Evolutionary conservation across 2,329 filamentous ascomycete species (phyloP).

Genomic region (Lecanosticta acicola): DNA sequence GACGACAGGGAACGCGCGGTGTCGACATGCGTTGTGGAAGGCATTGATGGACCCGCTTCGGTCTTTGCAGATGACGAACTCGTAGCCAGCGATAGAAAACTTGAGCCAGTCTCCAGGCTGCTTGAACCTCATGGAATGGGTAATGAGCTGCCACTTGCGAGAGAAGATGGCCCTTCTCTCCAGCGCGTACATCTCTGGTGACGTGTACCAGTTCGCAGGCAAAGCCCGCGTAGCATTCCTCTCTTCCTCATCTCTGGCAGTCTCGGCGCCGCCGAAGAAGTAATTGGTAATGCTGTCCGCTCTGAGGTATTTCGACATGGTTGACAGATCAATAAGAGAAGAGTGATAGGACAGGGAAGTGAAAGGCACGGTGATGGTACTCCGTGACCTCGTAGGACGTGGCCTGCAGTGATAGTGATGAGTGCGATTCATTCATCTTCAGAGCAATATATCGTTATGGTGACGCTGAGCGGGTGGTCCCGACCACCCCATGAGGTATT

Average conservation of each 20-base stretch:
- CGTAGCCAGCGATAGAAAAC: conserved; percentile 51
- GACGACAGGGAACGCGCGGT: conserved; percentile 56
- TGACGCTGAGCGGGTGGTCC: neutral
- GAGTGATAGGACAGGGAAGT: too few relatives aligned
- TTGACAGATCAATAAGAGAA: neutral
- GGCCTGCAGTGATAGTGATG: neutral
- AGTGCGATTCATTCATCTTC: neutral
- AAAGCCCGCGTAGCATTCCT: conserved; percentile 35
- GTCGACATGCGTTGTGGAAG: conserved; percentile 60
- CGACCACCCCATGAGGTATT: conserved; percentile 1
- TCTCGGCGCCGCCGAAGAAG: conserved; percentile 32
- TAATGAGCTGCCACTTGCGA: conserved; percentile 33
- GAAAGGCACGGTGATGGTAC: too few relatives aligned
- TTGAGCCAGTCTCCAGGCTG: conserved; percentile 37
- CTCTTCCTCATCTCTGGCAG: conserved; percentile 17
- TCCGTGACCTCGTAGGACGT: too few relatives aligned
- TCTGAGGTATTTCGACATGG: neutral
- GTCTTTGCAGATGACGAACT: conserved; percentile 51
- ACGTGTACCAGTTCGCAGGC: conserved; percentile 43
- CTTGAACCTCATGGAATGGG: conserved; percentile 27
- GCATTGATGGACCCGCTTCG: conserved; percentile 50
- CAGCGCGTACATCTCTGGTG: conserved; percentile 41
- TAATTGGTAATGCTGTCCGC: conserved; percentile 23
- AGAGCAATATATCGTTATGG: neutral
- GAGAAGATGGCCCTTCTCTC: conserved; percentile 44